phyloP scores from a whole-genome alignment of 129 eudicot species.

The carrot (Daucus carota) region DH1_v3.0 NC_030385.2:31900001-31900500 shows the following conservation, averaged over 20 bases:
- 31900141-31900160: not conserved
- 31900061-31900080: conserved; percentile 72
- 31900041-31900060: conserved; percentile 78
- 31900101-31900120: not conserved
- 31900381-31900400: conserved; percentile 58
- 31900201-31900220: too few relatives aligned
- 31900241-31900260: not conserved
- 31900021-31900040: conserved; percentile 86
- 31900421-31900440: conserved; percentile 48
- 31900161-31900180: not conserved
- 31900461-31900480: not conserved
- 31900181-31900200: too few relatives aligned
- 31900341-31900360: conserved; percentile 5
- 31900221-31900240: not conserved
- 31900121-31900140: not conserved
- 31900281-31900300: not conserved
- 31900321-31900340: not conserved
- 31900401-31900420: conserved; percentile 67
- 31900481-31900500: not conserved
- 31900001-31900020: conserved; percentile 64
- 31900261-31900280: not conserved
- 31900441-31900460: not conserved
- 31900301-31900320: not conserved
- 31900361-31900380: conserved; percentile 63
- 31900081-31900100: not conserved